phyloP scores from a whole-genome alignment of 108 stramenopile genomes.

The Thalassiosira profunda region DNA sequence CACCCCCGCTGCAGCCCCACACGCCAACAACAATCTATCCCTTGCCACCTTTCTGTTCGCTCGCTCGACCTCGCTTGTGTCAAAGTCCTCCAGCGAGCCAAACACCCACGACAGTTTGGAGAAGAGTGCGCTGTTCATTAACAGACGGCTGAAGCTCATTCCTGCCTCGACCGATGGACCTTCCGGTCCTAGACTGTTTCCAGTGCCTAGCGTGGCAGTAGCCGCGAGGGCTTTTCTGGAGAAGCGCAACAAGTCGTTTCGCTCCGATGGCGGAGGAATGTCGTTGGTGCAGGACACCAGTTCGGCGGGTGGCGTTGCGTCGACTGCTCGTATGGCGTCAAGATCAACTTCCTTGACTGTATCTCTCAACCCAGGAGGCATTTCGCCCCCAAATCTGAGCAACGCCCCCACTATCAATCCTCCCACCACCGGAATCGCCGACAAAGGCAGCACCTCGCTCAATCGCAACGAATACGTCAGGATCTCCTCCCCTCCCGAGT shows the following conservation, averaged over 20 bases:
- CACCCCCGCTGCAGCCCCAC: constrained; percentile 94
- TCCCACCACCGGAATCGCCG: constrained; percentile 67
- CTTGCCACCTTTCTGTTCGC: constrained; percentile 43
- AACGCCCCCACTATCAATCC: constrained; percentile 59
- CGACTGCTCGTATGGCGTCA: constrained; percentile 43
- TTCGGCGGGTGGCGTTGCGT: constrained; percentile 30
- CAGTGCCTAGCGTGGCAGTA: constrained; percentile 88
- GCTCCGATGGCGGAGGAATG: constrained; percentile 36
- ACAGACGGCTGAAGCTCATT: constrained; percentile 63
- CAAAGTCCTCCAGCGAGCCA: constrained; percentile 40
- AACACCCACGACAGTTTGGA: constrained; percentile 25
- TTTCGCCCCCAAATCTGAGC: constrained; percentile 50
- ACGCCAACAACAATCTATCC: constrained; percentile 76
- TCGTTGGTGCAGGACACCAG: constrained; percentile 23
- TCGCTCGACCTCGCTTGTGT: constrained; percentile 32
- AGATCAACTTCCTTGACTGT: constrained; percentile 74
- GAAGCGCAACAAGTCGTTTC: constrained; percentile 52
- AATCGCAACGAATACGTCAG: constrained; percentile 10
- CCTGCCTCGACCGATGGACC: constrained; percentile 92
- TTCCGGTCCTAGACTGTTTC: constrained; percentile 90
- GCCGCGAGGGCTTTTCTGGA: constrained; percentile 80
- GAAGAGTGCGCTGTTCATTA: constrained; percentile 47
- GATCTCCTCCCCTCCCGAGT: constrained; percentile 1
- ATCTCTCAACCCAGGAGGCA: constrained; percentile 73
- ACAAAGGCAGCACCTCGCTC: constrained; percentile 28